Conservation (phyloP, 2,329 filamentous ascomycete species). For the Ceratocystis albifundus region DNA sequence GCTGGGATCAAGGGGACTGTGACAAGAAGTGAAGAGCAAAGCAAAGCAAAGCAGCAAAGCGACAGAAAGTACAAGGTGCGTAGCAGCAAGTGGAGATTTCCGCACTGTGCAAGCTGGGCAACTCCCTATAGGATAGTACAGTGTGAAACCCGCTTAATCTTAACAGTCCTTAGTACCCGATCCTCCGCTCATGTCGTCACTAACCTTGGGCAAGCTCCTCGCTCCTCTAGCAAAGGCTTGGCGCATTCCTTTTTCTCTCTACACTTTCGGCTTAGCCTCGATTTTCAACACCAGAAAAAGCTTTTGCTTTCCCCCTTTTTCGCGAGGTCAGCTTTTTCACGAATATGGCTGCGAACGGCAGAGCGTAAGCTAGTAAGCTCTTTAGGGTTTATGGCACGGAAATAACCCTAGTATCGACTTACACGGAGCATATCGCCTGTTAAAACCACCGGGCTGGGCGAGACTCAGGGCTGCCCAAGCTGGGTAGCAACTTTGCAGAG, state of each 20-base stretch:
- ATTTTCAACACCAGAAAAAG: not conserved
- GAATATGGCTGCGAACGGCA: not conserved
- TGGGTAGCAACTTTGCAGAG: not conserved
- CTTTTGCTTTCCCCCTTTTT: not conserved
- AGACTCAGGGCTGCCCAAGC: not conserved
- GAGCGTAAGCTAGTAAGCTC: not conserved
- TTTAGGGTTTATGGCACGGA: not conserved
- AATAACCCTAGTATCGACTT: not conserved
- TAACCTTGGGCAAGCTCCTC: not conserved
- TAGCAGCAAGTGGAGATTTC: not conserved
- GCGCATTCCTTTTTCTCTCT: constrained; percentile 3
- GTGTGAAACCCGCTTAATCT: not conserved
- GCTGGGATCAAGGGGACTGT: constrained; percentile 5
- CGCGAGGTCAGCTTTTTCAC: not conserved
- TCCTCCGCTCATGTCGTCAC: constrained; percentile 8
- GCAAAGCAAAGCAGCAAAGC: not conserved
- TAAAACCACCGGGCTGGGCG: not conserved
- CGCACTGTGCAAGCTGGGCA: not conserved
- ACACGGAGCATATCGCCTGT: constrained; percentile 1
- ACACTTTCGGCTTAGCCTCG: not conserved
- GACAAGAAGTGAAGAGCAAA: not conserved
- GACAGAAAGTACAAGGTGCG: not conserved
- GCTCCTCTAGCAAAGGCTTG: constrained; percentile 1
- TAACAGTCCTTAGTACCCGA: not conserved
- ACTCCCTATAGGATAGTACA: not conserved